Evolutionary conservation across 768 basidiomycete genomes (phyloP), one percentile per base, ranked within the genome.

Genomic region (Rhizopogon vesiculosus): DNA sequence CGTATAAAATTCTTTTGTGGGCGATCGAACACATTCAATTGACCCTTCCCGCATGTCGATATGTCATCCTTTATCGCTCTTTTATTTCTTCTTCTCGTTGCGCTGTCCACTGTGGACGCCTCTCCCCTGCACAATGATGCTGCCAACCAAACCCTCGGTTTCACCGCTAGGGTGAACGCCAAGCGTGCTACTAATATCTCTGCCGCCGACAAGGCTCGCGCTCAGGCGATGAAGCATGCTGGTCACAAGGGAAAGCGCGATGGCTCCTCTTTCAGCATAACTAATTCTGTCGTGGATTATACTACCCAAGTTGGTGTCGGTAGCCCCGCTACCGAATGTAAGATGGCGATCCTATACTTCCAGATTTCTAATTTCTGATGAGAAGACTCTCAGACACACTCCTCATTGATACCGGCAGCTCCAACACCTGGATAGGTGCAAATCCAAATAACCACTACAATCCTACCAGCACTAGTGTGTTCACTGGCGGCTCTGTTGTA

Each of bases 381-480:
- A 18, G 3, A 25, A 25, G 41, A 33, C 10, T 19, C 9, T 7
- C 31, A 73, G 73, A 61, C 42, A 59, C 59, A 7, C 61, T 72
- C 16, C 22, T 71, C 5, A 52, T 72, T 13, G 70, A 72, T 44
- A 72, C 71, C 1, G 70, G 70, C 46, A 73, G 70, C 50, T 58
- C 68, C 3, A 65, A 64, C 29, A 72, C 71, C 2, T 72, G 69
- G 68, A 38, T 72, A 9, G 70, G 70, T 49, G 67, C 69, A 15
- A 54, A 28, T 18, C 35, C 9, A 33, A 33, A 33, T 9, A 45
- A 52, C 0, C 13, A 35, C 40, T 72, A 69, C 40, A 22, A 42
- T 9, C 51, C 53, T 7, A 64, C 66, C 3, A 59, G 25, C 33
- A 57, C 57, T 4, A 64, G 66, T 25, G 15, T 45, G 9, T 35